phyloP scores from a whole-genome alignment of 352 stramenopile species.

The Plasmopara muralis region DNA sequence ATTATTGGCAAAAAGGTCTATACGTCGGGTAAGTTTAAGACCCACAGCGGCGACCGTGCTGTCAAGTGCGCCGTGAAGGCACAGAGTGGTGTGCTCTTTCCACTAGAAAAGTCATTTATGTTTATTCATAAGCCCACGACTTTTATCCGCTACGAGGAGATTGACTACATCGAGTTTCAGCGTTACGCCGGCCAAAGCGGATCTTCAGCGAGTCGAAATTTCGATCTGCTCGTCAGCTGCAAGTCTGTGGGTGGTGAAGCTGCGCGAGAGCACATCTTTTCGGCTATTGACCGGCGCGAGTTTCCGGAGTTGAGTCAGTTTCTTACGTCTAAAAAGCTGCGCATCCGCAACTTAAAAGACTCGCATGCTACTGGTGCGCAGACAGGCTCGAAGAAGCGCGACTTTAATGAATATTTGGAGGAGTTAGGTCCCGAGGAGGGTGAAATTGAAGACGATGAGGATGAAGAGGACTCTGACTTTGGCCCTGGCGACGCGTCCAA shows the following conservation, averaged over 20 bases:
- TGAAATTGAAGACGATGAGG: conserved; percentile 88
- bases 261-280: conserved; percentile 91
- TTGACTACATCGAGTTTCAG: conserved; percentile 98
- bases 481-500: conserved; percentile 65
- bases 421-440: conserved; percentile 74
- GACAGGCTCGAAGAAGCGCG: conserved; percentile 59
- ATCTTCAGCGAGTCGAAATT: conserved; percentile 90
- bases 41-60: conserved; percentile 74
- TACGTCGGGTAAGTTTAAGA: conserved; percentile 88
- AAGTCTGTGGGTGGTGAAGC: conserved; percentile 80
- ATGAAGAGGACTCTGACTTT: conserved; percentile 91
- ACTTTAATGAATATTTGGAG: conserved; percentile 76
- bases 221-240: conserved; percentile 92
- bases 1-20: conserved; percentile 97
- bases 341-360: conserved; percentile 90
- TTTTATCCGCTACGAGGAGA: conserved; percentile 98
- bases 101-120: conserved; percentile 98
- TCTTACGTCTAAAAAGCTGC: conserved; percentile 92
- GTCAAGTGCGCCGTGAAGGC: conserved; percentile 91
- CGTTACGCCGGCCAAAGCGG: conserved; percentile 90
- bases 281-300: conserved; percentile 93
- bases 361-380: conserved; percentile 37
- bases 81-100: conserved; percentile 96
- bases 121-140: conserved; percentile 99
- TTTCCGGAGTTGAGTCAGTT: conserved; percentile 94